A percentile compares a stretch with the other conserved stretches of the same genome.
Evolutionary conservation across 345 rosid species (phyloP).

Genomic region (Corchorus olitorius): DNA sequence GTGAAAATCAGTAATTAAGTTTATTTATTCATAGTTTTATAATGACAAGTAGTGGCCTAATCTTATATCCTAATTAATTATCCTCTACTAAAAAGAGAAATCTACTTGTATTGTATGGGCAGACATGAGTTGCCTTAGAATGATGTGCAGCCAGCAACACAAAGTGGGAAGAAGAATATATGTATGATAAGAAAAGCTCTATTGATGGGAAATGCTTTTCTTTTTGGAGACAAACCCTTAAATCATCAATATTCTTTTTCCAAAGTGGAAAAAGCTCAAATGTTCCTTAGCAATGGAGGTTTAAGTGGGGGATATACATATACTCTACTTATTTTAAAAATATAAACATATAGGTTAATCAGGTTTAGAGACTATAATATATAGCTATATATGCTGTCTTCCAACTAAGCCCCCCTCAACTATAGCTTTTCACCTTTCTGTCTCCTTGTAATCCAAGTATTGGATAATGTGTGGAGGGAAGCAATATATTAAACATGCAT

Average conservation of each 20-base stretch:
- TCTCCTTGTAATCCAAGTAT: constrained; percentile 30
- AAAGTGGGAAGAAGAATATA: neutral
- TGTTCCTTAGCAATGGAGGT: neutral
- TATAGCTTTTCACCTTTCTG: constrained; percentile 26
- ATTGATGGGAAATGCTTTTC: neutral
- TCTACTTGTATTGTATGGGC: neutral
- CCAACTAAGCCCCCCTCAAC: constrained; percentile 38
- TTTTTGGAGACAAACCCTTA: constrained; percentile 12
- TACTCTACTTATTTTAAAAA: too few species aligned
- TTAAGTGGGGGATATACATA: neutral
- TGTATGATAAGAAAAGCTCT: neutral
- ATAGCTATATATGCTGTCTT: constrained; percentile 13
- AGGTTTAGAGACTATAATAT: neutral
- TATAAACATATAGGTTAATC: neutral
- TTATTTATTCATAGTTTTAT: neutral
- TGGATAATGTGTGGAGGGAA: neutral
- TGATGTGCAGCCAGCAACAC: constrained; percentile 2
- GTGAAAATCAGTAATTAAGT: neutral
- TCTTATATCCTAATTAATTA: neutral
- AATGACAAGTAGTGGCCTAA: neutral
- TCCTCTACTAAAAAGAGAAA: neutral
- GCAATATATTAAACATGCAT: neutral
- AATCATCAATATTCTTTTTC: constrained; percentile 2
- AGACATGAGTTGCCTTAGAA: neutral
- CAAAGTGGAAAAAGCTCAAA: constrained; percentile 8